Conservation (phyloP, 2,329 filamentous ascomycete genomes). For the Purpureocillium lavendulum region DNA sequence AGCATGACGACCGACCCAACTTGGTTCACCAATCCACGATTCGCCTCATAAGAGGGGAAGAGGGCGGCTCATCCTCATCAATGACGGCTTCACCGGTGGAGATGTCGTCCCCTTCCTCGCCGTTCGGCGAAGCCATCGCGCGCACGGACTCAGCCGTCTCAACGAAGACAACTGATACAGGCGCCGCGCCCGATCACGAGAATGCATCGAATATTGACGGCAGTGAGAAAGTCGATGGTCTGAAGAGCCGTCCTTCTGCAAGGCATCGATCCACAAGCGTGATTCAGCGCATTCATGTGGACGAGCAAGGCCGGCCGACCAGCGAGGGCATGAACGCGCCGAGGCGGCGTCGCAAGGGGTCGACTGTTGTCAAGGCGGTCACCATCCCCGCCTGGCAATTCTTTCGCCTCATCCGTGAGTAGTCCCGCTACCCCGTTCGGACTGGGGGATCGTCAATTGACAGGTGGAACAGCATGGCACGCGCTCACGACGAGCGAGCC, state of each 20-base stretch:
- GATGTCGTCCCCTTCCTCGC: conserved; percentile 13
- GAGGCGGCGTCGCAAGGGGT: conserved; percentile 34
- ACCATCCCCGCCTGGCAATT: conserved; percentile 97
- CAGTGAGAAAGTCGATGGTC: conserved; percentile 1
- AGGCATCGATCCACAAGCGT: conserved; percentile 49
- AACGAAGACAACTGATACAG: not conserved
- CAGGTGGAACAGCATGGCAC: conserved; percentile 63
- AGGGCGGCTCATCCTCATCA: conserved; percentile 21
- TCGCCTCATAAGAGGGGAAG: conserved; percentile 23
- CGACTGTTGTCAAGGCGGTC: conserved; percentile 64
- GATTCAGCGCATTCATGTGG: conserved; percentile 50
- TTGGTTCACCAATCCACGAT: conserved; percentile 22
- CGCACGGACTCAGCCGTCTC: not conserved
- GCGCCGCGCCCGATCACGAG: not conserved
- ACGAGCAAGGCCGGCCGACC: conserved; percentile 37
- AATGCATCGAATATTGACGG: not conserved
- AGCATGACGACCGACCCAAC: conserved; percentile 12
- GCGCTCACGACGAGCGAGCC: conserved; percentile 48
- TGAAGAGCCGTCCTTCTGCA: conserved; percentile 10
- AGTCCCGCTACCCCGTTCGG: conserved; percentile 2
- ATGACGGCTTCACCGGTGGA: conserved; percentile 23
- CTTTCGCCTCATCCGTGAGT: conserved; percentile 82
- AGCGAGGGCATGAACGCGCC: conserved; percentile 32
- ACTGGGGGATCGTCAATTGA: not conserved
- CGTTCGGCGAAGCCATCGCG: conserved; percentile 1